These are phyloP conservation scores for Postia placenta DNA, from an alignment of 768 basidiomycete species.

Conservation along the genomic window DNA sequence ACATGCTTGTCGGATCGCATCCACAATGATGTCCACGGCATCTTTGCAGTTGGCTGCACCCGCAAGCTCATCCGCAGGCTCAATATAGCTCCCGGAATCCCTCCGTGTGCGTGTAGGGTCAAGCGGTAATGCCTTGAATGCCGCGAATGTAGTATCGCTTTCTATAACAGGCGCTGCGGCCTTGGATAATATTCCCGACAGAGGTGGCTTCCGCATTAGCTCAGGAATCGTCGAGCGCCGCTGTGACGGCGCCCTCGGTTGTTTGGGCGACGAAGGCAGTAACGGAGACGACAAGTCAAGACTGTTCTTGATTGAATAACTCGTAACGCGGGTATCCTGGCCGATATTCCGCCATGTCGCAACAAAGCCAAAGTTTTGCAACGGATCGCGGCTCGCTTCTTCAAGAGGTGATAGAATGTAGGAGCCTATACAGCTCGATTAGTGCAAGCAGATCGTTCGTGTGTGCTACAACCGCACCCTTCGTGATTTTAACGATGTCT, in stretches of 20 bases:
- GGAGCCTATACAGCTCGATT: slow-evolving; percentile 47
- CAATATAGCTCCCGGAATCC: slow-evolving; percentile 45
- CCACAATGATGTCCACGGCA: slow-evolving; percentile 70
- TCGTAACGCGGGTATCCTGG: slow-evolving; percentile 71
- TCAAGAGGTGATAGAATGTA: slow-evolving; percentile 94
- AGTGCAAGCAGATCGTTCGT: neutral
- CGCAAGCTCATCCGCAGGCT: slow-evolving; percentile 55
- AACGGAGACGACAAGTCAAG: slow-evolving; percentile 28
- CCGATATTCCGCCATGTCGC: slow-evolving; percentile 67
- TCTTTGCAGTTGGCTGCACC: slow-evolving; percentile 68
- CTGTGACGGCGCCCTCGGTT: slow-evolving; percentile 5
- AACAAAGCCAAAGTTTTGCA: slow-evolving; percentile 85
- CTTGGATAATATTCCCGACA: slow-evolving; percentile 32
- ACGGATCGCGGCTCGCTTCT: slow-evolving; percentile 82
- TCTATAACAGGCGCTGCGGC: slow-evolving; percentile 27
- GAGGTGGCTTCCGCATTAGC: slow-evolving; percentile 12
- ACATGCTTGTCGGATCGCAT: slow-evolving; percentile 63
- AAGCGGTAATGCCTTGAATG: slow-evolving; percentile 77
- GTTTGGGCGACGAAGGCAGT: slow-evolving; percentile 7
- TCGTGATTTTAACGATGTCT: slow-evolving; percentile 69
- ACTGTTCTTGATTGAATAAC: slow-evolving; percentile 81
- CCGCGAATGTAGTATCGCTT: slow-evolving; percentile 47
- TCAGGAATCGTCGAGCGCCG: slow-evolving; percentile 6
- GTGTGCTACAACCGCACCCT: slow-evolving; percentile 44
- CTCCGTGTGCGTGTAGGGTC: slow-evolving; percentile 49